Conservation (phyloP, 257 asterid species). For the Voacanga thouarsii region DNA sequence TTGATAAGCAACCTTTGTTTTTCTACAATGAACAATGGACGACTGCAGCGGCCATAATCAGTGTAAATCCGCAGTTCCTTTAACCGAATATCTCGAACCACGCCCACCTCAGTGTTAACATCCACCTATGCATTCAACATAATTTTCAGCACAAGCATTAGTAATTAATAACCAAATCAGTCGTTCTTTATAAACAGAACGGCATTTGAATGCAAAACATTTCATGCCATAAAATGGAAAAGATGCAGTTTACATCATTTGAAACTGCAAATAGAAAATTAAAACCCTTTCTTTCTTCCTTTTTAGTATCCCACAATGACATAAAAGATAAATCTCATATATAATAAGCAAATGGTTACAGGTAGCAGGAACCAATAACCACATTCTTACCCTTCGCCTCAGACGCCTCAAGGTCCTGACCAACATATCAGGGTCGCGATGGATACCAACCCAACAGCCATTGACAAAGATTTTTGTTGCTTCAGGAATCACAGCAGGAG, state of each 20-base stretch:
- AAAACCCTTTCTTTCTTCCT: background rate
- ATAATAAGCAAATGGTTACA: background rate
- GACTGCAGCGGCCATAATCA: slow-evolving; percentile 99
- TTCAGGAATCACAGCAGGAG: slow-evolving; percentile 94
- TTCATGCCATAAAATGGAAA: background rate
- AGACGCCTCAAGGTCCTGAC: slow-evolving; percentile 84
- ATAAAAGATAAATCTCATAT: background rate
- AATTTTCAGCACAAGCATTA: background rate
- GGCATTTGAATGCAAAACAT: background rate
- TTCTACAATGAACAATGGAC: slow-evolving; percentile 93
- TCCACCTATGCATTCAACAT: slow-evolving; percentile 61
- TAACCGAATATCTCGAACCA: slow-evolving; percentile 91
- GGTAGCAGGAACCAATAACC: slow-evolving; percentile 4
- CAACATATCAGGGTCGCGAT: slow-evolving; percentile 97
- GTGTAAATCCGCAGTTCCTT: slow-evolving; percentile 91
- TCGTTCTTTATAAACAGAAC: background rate
- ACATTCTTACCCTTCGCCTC: slow-evolving; percentile 76
- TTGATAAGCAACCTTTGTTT: slow-evolving; percentile 84
- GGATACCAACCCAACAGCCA: slow-evolving; percentile 98
- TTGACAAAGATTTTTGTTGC: slow-evolving; percentile 94
- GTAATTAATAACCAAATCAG: background rate
- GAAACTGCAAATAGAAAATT: background rate
- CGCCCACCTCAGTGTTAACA: slow-evolving; percentile 98
- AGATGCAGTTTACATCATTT: background rate
- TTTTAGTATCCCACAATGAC: background rate